phyloP scores from a whole-genome alignment of 164 flowering plant species.

The Liquidambar formosana region DNA sequence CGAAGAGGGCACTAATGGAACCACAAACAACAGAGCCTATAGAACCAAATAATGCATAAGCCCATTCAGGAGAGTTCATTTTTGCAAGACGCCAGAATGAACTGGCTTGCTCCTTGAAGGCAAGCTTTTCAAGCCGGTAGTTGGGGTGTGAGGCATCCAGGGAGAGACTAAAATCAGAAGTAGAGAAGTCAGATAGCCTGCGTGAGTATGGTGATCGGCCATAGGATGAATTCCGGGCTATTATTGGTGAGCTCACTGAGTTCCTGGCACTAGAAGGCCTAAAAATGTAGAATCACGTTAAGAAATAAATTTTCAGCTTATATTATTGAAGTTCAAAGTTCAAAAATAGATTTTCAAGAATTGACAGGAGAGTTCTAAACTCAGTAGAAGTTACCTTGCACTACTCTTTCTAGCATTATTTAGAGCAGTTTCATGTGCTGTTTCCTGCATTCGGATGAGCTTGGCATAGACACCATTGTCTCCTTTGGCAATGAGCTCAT shows the following conservation, averaged over 20 bases:
- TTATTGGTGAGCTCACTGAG: slow-evolving; percentile 96
- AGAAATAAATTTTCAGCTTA: background rate
- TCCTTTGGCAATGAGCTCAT: slow-evolving; percentile 82
- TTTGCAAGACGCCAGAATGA: slow-evolving; percentile 93
- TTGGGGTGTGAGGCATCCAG: slow-evolving; percentile 61
- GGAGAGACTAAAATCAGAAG: slow-evolving; percentile 91
- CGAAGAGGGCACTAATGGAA: slow-evolving; percentile 81
- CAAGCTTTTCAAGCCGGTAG: slow-evolving; percentile 75
- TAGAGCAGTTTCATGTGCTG: slow-evolving; percentile 79
- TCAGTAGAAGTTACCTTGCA: slow-evolving; percentile 57
- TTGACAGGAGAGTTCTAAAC: too few species aligned
- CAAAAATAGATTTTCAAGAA: too few species aligned
- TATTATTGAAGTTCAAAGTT: too few species aligned
- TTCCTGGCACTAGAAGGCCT: slow-evolving; percentile 98
- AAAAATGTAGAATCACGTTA: slow-evolving; percentile 17
- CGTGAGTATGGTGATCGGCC: slow-evolving; percentile 97
- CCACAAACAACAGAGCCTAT: slow-evolving; percentile 93
- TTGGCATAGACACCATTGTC: slow-evolving; percentile 83
- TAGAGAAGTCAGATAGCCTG: slow-evolving; percentile 93
- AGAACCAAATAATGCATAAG: slow-evolving; percentile 79
- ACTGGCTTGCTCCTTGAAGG: slow-evolving; percentile 95
- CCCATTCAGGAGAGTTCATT: slow-evolving; percentile 98
- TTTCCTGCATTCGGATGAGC: slow-evolving; percentile 92
- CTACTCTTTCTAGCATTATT: slow-evolving; percentile 91
- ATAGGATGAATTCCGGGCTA: slow-evolving; percentile 87